Evolutionary conservation across 768 basidiomycete genomes (phyloP), one percentile per base, ranked within the genome.

Genomic region (Lactarius hengduanensis): DNA sequence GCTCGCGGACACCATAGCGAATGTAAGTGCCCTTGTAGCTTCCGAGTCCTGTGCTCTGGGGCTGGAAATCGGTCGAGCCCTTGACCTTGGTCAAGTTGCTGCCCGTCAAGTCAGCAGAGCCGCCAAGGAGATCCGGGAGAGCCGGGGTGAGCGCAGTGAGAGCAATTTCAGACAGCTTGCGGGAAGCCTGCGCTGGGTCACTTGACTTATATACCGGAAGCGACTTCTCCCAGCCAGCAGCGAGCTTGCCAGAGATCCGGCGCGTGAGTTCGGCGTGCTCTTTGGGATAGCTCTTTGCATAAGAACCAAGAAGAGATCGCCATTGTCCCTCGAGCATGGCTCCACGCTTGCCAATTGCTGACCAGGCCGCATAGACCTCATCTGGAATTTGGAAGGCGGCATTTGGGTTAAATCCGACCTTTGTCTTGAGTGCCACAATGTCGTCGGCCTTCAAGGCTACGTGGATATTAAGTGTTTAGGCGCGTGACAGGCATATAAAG

Each of bases 1-100:
- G 96, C 77, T 98, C 96, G 78, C 96, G 92, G 64, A 98, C 94
- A 85, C 96, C 96, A 80, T 91, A 98, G 63, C 95, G 91, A 76
- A 98, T 86, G 77, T 98, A 97, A 57, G 88, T 90, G 61, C 96
- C 96, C 64, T 86, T 78, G 77, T 94, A 96, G 66, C 76, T 82
- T 65, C 96, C 96, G 54, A 96, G 83, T 38, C 87, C 87, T 22
- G 92, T 95, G 79, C 82, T 87, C 22, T 91, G 90, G 50, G 85
- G 91, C 77, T 98, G 96, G 88, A 98, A 96, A 79, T 98, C 96
- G 66, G 87, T 80, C n/a, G 83, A 83, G 63, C 78, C 79, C 80
- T 93, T 93, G 74, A 90, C 91, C 77, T 92, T 87, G 72, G 94
- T 96, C 73, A 96, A 81, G 80, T 96, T 96, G 76, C 88, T 91